Base-by-base conservation (phyloP, 2,329 filamentous ascomycete genomes). In the Daldinia sp. region DNA sequence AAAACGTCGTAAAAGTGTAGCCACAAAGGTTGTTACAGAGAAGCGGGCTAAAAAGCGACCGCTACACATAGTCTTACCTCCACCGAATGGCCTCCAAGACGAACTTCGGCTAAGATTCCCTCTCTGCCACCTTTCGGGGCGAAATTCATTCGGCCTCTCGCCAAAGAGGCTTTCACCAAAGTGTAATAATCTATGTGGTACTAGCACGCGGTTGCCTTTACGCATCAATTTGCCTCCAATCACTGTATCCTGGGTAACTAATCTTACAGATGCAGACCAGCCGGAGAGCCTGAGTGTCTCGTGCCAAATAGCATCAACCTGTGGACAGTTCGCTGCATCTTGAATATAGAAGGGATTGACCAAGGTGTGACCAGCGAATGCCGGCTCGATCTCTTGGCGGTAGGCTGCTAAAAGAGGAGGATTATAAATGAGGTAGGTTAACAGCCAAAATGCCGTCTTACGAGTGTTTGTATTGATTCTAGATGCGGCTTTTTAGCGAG, bases 291-390 rank as follows among this genome's bases (percentile, higher is more conserved):
- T 74, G 1, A 77, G 51, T 3, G 73, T 74, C 65, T 78, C 77
- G 48, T 73, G 60, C 75, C 76, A 78, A 23, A 75, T 65, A 18
- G 66, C 63, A 26, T 77, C 67, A 5, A 78, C 53, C 3, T 48
- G 39, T 1, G 71, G 75, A 65, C 74, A 76, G 4, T 60, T 26
- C 1, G 30, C 10, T 1, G 60, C 15, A 63, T 81, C 78, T 1
- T 76, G 74, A 20, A 79, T 78, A 64, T 74, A 77, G n/a, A 74
- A 46, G 18, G 73, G 62, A 12, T 78, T 73, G 15, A 81, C 75
- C 6, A 78, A 76, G 13, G 78, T 76, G n/a, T 73, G 70, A 0
- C 72, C 56, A 0, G n/a, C 18, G 60, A 78, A 74, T 6, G 76
- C 72, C 1, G 71, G n/a, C 0, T 60, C 70, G 0, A 73, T 77